phyloP scores from a whole-genome alignment of 371 early-diverging fungal genomes.

The Globomyces sp. region DNA sequence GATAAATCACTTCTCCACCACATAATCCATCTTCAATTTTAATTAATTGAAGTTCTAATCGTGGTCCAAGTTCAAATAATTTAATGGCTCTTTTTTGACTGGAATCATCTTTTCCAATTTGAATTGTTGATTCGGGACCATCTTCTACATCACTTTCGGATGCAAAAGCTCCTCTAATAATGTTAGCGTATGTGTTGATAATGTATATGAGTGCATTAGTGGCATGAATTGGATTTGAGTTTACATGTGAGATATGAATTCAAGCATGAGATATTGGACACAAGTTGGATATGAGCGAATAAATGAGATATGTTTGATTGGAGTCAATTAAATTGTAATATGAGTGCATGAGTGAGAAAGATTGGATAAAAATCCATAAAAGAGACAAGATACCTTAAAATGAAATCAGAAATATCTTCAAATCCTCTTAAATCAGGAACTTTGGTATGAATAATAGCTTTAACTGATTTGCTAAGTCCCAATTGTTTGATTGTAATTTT shows the following conservation, averaged over 20 bases:
- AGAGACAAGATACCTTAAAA: constrained; percentile 53
- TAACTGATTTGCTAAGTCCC: constrained; percentile 89
- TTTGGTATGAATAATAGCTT: constrained; percentile 66
- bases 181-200: too few relatives aligned
- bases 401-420: constrained; percentile 90
- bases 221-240: background rate
- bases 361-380: too few relatives aligned
- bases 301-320: too few relatives aligned
- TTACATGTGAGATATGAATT: too few relatives aligned
- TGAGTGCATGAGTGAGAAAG: too few relatives aligned
- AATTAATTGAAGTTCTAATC: constrained; percentile 79
- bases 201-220: background rate
- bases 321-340: too few relatives aligned
- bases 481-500: constrained; percentile 77
- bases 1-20: constrained; percentile 90
- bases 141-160: constrained; percentile 94
- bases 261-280: too few relatives aligned
- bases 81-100: constrained; percentile 86
- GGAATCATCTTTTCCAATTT: constrained; percentile 74
- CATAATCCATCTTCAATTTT: constrained; percentile 93
- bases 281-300: too few relatives aligned
- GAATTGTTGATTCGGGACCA: constrained; percentile 71
- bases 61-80: constrained; percentile 89
- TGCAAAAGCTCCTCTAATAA: constrained; percentile 69
- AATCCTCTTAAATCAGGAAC: constrained; percentile 76